Evolutionary conservation across 1,284 basidiomycete genomes (phyloP), one percentile per base, ranked within the genome.

Genomic region (Cystobasidium slooffiae): DNA sequence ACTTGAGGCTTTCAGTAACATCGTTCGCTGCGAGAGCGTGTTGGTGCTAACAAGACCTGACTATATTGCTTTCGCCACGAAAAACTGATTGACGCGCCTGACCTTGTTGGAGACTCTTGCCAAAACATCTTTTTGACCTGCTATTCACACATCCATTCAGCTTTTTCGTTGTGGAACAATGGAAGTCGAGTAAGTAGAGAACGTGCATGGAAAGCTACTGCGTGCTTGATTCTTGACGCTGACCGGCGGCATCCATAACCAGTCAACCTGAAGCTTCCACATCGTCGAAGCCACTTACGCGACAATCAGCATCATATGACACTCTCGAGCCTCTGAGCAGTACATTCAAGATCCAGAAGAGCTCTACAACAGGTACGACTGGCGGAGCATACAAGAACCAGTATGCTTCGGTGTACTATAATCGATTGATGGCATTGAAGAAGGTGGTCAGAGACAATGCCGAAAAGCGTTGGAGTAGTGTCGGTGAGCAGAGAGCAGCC

Each of bases 401-500:
- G 82, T 97, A 95, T 83, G 89, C 94, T 3, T 96, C 94, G 80
- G 91, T 97, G 43, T 97, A 97, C 84, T 97, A 92, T 80, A 85
- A 91, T 16, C 84, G 94, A 31, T 85, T 97, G 12, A 85, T 87
- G 39, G 82, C 88, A 53, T 84, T 96, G 9, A 85, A 89, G 69
- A 82, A 84, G 12, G 83, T 85, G 20, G 89, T 95, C 0, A 86
- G 90, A 77, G 82, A 88, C 68, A 85, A 84, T 24, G 94, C 94
- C 1, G 81, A 80, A 43, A 83, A 84, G 74, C 85, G 85, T 78
- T 97, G 94, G 94, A 85, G 84, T 55, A 82, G 85, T 75, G 82
- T 85, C 74, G 90, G 91, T 91, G 74, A 66, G 85, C 39, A n/a
- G 7, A 46, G 14, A 39, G 9, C 61, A 10, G 8, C 41, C 22